Evolutionary conservation across 768 basidiomycete genomes (phyloP).

Genomic region (Amanita subjunquillea): DNA sequence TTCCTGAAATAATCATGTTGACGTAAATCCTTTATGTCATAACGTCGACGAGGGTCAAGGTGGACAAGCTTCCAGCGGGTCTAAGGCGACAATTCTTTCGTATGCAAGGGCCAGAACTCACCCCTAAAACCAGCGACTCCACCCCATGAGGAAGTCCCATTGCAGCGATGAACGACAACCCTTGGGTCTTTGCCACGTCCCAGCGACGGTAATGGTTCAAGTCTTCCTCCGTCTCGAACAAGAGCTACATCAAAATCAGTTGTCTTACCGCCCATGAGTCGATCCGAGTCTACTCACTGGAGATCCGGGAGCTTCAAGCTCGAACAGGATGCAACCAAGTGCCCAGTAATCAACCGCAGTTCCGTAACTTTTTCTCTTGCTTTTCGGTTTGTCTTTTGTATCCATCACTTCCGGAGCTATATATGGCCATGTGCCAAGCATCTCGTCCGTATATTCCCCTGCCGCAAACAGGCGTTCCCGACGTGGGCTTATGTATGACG

Average conservation of each 20-base stretch:
- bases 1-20: constrained; percentile 15
- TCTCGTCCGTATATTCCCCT: constrained; percentile 13
- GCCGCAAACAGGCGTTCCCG: constrained; percentile 9
- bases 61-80: constrained; percentile 12
- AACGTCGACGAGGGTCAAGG: constrained; percentile 11
- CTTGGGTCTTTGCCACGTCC: constrained; percentile 1
- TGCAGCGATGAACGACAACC: constrained; percentile 14
- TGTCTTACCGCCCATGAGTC: neutral
- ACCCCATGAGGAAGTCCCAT: constrained; percentile 12
- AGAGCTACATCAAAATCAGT: constrained; percentile 14
- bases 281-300: constrained; percentile 10
- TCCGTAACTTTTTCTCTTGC: constrained; percentile 16
- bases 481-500: constrained; percentile 14
- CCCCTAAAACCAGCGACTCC: constrained; percentile 21
- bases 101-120: constrained; percentile 6
- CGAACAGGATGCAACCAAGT: constrained; percentile 28
- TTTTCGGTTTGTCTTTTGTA: constrained; percentile 10
- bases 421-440: constrained; percentile 24
- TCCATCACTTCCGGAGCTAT: constrained; percentile 30
- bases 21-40: constrained; percentile 10
- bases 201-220: constrained; percentile 12
- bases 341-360: constrained; percentile 30
- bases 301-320: constrained; percentile 20
- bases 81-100: neutral
- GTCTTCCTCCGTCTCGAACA: constrained; percentile 19